phyloP scores from a whole-genome alignment of 257 asterid species.

The Rauvolfia tetraphylla region DNA sequence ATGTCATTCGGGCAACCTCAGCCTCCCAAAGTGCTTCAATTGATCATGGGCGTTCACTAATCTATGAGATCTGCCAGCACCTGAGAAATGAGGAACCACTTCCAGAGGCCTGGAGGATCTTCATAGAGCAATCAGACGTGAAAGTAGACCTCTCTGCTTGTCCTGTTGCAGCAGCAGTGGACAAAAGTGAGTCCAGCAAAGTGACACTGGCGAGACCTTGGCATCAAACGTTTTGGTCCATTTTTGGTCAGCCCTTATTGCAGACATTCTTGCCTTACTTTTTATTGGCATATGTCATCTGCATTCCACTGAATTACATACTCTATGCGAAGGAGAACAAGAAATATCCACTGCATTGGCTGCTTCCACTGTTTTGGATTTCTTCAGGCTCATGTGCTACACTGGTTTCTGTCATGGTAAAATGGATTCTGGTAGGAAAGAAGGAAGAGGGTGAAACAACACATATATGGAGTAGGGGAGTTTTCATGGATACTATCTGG shows the following conservation, averaged over 20 bases:
- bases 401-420: slow-evolving; percentile 45
- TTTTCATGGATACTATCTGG: slow-evolving; percentile 72
- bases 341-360: slow-evolving; percentile 44
- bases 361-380: slow-evolving; percentile 70
- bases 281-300: slow-evolving; percentile 41
- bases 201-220: slow-evolving; percentile 58
- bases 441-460: slow-evolving; percentile 67
- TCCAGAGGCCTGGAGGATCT: slow-evolving; percentile 75
- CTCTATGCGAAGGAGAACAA: slow-evolving; percentile 24
- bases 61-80: slow-evolving; percentile 76
- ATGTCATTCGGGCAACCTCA: slow-evolving; percentile 68
- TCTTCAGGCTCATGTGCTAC: slow-evolving; percentile 54
- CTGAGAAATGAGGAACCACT: slow-evolving; percentile 73
- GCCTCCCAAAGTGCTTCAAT: slow-evolving; percentile 80
- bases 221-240: slow-evolving; percentile 63
- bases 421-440: slow-evolving; percentile 57
- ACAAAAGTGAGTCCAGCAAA: slow-evolving; percentile 21
- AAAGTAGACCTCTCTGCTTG: slow-evolving; percentile 83
- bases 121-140: slow-evolving; percentile 76
- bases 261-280: slow-evolving; percentile 72
- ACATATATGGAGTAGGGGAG: slow-evolving; percentile 56
- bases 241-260: slow-evolving; percentile 55
- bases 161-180: slow-evolving; percentile 47
- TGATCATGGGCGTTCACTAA: slow-evolving; percentile 80
- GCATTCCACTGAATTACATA: slow-evolving; percentile 40